Conservation (phyloP, 257 asterid species). For the Gentiana dahurica region DNA sequence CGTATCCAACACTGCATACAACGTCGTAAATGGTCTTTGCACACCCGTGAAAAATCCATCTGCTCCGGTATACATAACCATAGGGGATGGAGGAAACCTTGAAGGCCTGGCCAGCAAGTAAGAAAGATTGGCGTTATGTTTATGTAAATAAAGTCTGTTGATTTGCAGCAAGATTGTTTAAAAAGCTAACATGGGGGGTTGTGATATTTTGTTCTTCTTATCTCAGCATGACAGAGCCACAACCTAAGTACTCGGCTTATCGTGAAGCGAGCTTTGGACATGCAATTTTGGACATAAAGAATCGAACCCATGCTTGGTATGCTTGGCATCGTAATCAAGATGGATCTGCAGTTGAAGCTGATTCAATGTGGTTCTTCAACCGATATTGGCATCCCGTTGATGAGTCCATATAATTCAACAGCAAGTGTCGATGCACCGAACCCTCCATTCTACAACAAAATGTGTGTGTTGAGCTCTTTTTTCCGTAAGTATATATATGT, state of each 20-base stretch:
- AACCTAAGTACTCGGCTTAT: slow-evolving; percentile 38
- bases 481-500: neutral
- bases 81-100: slow-evolving; percentile 52
- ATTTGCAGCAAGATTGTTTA: neutral
- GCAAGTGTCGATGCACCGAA: neutral
- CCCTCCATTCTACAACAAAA: neutral
- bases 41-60: slow-evolving; percentile 2
- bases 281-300: slow-evolving; percentile 35
- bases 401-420: neutral
- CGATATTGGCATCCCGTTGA: slow-evolving; percentile 10
- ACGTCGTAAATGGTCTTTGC: slow-evolving; percentile 5
- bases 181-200: neutral
- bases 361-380: slow-evolving; percentile 10
- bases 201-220: neutral
- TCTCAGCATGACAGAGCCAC: slow-evolving; percentile 47
- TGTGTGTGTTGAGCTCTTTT: neutral
- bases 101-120: slow-evolving; percentile 40
- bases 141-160: too few species aligned
- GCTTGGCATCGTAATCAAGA: slow-evolving; percentile 43
- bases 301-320: slow-evolving; percentile 34
- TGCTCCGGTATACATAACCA: slow-evolving; percentile 27
- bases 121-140: neutral
- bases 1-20: slow-evolving; percentile 4
- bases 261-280: slow-evolving; percentile 59
- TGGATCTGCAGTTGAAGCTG: slow-evolving; percentile 19